Base-by-base conservation (phyloP, 78 protist species). In the Dictyostelium brefeldianum region DNA sequence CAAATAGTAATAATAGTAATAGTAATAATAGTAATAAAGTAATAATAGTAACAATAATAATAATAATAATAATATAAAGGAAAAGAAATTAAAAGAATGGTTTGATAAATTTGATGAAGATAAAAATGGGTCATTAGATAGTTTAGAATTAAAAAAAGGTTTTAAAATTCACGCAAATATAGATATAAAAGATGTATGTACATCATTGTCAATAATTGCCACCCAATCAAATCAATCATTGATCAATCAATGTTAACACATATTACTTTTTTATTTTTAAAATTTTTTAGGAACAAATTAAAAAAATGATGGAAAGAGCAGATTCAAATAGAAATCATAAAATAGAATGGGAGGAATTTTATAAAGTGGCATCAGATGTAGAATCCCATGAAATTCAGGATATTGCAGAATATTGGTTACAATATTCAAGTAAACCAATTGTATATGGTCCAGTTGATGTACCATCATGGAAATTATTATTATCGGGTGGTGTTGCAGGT, bases 401-500 rank as follows among this genome's bases (percentile, higher is more conserved):
- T 64, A 87, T 87, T 22, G 93, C 93, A 47, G 93, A 87, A 5
- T 48, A 64, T 77, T 87, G 93, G 93, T 77, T 87, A 48, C 91
- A 83, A 31, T 83, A 71, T 51, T 27, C 74, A 22, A 46, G 47
- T 27, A 87, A 87, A 65, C 93, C 93, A 27, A 73, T 70, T 51
- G 18, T 87, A 20, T 17, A 22, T 54, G 83, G 79, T 48, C 81
- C 92, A 47, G 36, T n/a, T 15, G 93, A 87, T 8, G 78, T 56
- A 77, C 93, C 93, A 43, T 74, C 85, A 36, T 80, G 85, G 90
- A 91, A 91, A 50, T 43, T 83, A 17, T 78, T 98, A 22, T 18
- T 92, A 4, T 97, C 98, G 9, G 99, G 98, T 15, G 98, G 98
- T 27, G 81, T 90, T 12, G 99, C 99, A 5, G 99, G 99, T 22